Evolutionary conservation across 2,329 filamentous ascomycete genomes (phyloP), one percentile per base, ranked within the genome.

Genomic region (Huntiella moniliformis): DNA sequence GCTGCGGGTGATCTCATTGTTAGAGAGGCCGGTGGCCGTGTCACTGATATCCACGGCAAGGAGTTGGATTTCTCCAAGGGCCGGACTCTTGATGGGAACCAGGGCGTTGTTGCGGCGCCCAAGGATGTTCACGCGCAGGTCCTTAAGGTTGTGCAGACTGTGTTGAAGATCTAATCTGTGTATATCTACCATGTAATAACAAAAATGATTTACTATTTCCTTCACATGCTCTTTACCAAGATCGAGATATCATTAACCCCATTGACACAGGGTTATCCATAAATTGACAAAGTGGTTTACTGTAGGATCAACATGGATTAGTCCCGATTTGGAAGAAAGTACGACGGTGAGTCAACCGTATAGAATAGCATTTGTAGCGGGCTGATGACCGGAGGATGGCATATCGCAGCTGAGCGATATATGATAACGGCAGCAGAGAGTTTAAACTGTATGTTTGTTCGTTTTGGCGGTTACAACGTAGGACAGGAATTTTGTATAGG

Each of bases 1-100:
- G 91, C 91, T 13, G 91, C 88, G 10, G 91, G 91, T 36, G 87
- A 94, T 56, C 65, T 98, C 49, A 87, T 98, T 53, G 91, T 96
- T 36, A 73, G 87, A 48, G 92, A 98, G 64, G 86, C 91, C 2
- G 91, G 91, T 44, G 92, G 91, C 42, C 69, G 82, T 56, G 88
- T 98, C 45, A 92, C 86, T 1, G 92, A 98, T 62, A 80, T 86
- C 36, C 71, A 80, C 51, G 91, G 92, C 55, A 82, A 82, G 58
- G 71, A 76, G 50, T 68, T 98, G 49, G 81, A 98, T 61, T 98
- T 98, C 61, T 75, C 77, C 56, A 73, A 78, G 47, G 91, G 91
- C 42, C 71, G 91, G 59, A 96, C 87, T 35, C 67, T 98, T 55
- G 77, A 75, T 55, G 75, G 78, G 56, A 98, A 98, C 65, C 94